Conservation (phyloP, 2,329 filamentous ascomycete species). For the Penicillium olsonii region DNA sequence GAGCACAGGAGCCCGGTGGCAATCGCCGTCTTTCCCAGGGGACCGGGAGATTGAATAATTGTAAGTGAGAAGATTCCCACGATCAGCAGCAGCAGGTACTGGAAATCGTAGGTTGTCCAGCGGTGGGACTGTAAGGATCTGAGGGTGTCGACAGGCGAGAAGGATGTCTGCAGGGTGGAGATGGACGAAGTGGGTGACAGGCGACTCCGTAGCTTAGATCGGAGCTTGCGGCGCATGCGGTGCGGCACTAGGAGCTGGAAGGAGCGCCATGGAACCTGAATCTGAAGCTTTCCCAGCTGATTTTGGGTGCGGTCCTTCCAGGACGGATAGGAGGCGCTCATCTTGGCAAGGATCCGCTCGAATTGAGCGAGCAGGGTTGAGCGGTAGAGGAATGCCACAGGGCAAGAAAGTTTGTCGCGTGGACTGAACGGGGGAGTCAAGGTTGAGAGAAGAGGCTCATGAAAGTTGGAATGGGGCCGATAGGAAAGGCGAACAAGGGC, state of each 20-base stretch:
- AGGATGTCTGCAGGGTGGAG: slow-evolving; percentile 75
- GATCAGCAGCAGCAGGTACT: slow-evolving; percentile 75
- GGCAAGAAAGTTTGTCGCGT: slow-evolving; percentile 24
- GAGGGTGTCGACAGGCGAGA: slow-evolving; percentile 76
- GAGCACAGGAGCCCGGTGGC: slow-evolving; percentile 68
- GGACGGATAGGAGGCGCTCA: slow-evolving; percentile 42
- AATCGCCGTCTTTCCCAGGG: slow-evolving; percentile 73
- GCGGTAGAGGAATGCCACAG: slow-evolving; percentile 20
- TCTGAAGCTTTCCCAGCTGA: slow-evolving; percentile 47
- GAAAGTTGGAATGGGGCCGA: slow-evolving; percentile 10
- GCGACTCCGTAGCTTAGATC: slow-evolving; percentile 68
- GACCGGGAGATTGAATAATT: slow-evolving; percentile 76
- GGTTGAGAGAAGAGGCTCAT: slow-evolving; percentile 8
- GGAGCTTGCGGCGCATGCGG: slow-evolving; percentile 65
- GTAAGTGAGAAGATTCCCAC: slow-evolving; percentile 80
- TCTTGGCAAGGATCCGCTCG: slow-evolving; percentile 27
- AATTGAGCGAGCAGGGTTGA: slow-evolving; percentile 6
- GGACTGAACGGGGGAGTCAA: slow-evolving; percentile 7
- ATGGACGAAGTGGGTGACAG: slow-evolving; percentile 71
- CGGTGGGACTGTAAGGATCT: slow-evolving; percentile 72
- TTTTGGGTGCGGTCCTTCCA: slow-evolving; percentile 50
- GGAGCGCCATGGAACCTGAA: slow-evolving; percentile 52
- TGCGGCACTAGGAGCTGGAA: slow-evolving; percentile 59
- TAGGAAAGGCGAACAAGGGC: slow-evolving; percentile 10
- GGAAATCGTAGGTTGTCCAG: slow-evolving; percentile 81